Conservation (phyloP, 768 basidiomycete species). For the Cystobasidium onofrii region DNA sequence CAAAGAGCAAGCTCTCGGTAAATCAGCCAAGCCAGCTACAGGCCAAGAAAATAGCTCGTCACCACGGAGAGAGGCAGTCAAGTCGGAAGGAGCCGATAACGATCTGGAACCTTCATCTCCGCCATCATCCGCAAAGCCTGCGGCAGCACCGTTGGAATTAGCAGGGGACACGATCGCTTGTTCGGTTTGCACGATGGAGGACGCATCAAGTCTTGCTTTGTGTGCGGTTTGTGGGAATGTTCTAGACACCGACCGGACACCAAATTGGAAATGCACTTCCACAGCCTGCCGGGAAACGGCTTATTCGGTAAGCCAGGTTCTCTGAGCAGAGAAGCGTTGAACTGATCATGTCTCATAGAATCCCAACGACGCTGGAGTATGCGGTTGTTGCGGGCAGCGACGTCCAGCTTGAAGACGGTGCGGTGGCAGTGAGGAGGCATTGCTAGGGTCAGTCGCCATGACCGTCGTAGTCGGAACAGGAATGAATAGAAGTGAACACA, state of each 20-base stretch:
- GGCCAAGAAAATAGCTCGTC: no score
- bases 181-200: background rate
- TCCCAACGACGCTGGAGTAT: constrained; percentile 17
- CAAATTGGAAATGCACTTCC: constrained; percentile 9
- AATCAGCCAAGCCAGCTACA: no score
- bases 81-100: no score
- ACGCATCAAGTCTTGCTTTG: background rate
- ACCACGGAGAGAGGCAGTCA: no score
- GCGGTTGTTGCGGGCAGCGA: constrained; percentile 10
- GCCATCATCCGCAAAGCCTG: background rate
- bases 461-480: no score
- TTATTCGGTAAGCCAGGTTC: background rate
- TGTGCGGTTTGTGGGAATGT: constrained; percentile 19
- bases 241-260: background rate
- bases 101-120: no score
- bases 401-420: background rate
- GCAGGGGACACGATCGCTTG: background rate
- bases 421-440: no score
- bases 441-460: no score
- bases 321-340: background rate
- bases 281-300: background rate
- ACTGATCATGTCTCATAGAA: background rate
- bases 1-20: no score
- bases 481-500: no score
- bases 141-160: background rate